These are phyloP conservation scores for Nakaseomyces delphensis DNA, from an alignment of 1,139 yeast genomes.

Conservation along the genomic window DNA sequence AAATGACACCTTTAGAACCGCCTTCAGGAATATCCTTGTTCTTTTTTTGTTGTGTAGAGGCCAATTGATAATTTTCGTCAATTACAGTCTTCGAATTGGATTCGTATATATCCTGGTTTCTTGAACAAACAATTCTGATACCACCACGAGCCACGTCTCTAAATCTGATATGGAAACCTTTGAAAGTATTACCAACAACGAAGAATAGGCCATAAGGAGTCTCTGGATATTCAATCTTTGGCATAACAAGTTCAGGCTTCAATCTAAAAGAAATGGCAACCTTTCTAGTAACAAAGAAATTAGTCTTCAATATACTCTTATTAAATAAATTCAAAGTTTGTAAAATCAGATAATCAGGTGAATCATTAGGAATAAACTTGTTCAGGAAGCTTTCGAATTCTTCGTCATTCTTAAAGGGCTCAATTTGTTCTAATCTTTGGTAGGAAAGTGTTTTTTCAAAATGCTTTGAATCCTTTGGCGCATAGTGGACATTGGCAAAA, in stretches of 20 bases:
- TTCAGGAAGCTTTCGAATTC: conserved; percentile 64
- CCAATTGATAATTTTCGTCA: conserved; percentile 94
- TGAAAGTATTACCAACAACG: conserved; percentile 90
- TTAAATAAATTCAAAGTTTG: conserved; percentile 79
- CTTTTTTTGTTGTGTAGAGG: conserved; percentile 92
- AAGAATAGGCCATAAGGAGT: conserved; percentile 92
- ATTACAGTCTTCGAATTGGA: conserved; percentile 81
- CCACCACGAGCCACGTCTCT: conserved; percentile 98
- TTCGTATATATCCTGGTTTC: conserved; percentile 77
- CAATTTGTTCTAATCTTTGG: conserved; percentile 72
- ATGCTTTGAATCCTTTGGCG: conserved; percentile 40
- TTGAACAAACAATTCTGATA: conserved; percentile 85
- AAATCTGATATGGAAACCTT: conserved; percentile 96
- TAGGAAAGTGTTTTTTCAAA: conserved; percentile 80
- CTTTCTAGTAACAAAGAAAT: conserved; percentile 88
- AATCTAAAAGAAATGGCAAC: conserved; percentile 91
- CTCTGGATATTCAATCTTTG: conserved; percentile 79
- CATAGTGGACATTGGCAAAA: conserved; percentile 87
- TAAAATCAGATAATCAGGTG: conserved; percentile 69
- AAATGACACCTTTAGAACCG: conserved; percentile 94
- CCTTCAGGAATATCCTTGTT: conserved; percentile 99
- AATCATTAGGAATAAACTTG: conserved; percentile 66
- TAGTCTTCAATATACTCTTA: conserved; percentile 81
- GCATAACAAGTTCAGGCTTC: conserved; percentile 70
- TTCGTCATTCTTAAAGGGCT: conserved; percentile 64